Conservation (phyloP, 495 filamentous ascomycete species). For the Trichoderma reesei region DNA sequence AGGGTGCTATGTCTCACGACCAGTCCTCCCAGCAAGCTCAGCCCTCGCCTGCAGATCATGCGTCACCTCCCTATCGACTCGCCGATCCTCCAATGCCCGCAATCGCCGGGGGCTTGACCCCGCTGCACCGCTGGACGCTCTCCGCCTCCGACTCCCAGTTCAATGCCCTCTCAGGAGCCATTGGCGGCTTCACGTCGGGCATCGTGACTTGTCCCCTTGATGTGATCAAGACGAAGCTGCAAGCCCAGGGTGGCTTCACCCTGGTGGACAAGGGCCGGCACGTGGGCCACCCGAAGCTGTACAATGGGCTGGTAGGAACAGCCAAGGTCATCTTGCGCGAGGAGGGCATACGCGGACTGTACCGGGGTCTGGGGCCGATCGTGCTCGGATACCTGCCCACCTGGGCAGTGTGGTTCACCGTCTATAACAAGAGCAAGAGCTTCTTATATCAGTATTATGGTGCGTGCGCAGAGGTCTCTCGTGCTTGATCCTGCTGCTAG, state of each 20-base stretch:
- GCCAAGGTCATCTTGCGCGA: conserved; percentile 73
- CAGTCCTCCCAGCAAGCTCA: conserved; percentile 18
- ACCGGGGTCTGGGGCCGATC: conserved; percentile 88
- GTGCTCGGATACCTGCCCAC: conserved; percentile 91
- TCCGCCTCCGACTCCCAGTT: conserved; percentile 40
- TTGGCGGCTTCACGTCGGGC: conserved; percentile 82
- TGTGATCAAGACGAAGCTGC: conserved; percentile 97
- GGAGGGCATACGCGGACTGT: conserved; percentile 85
- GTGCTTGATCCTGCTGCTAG: not conserved
- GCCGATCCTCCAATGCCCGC: conserved; percentile 10
- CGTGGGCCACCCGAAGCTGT: conserved; percentile 47
- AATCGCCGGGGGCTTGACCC: conserved; percentile 28
- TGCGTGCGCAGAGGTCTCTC: conserved; percentile 30
- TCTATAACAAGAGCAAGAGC: conserved; percentile 81
- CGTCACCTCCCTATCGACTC: conserved; percentile 13
- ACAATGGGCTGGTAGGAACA: conserved; percentile 79
- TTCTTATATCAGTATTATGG: conserved; percentile 57
- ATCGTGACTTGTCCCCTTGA: conserved; percentile 95
- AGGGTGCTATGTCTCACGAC: conserved; percentile 36
- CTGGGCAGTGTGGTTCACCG: conserved; percentile 94
- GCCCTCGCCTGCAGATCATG: conserved; percentile 33
- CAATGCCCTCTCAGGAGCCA: conserved; percentile 67
- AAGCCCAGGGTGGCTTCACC: conserved; percentile 81
- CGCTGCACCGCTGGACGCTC: conserved; percentile 47
- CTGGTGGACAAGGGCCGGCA: conserved; percentile 31